Evolutionary conservation across 179 eudicot genomes (phyloP).

Genomic region (Sideroxylon spinosum): DNA sequence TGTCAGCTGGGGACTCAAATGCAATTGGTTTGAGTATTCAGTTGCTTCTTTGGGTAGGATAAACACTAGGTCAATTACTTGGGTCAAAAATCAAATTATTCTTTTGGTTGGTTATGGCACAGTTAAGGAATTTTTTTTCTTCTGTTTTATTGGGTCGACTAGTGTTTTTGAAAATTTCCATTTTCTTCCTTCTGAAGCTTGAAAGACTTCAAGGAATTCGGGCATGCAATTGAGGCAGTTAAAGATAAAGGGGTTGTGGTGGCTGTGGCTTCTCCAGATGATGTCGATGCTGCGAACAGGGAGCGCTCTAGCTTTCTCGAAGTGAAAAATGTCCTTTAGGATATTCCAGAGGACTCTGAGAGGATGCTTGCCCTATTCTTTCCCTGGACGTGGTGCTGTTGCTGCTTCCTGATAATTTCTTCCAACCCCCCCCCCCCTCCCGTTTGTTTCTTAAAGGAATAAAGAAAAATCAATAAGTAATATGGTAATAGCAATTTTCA

Average conservation of each 20-base stretch:
- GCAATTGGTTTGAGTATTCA: too few species aligned
- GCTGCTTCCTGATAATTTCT: background rate
- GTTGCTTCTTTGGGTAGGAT: background rate
- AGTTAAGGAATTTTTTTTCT: background rate
- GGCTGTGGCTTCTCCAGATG: slow-evolving; percentile 92
- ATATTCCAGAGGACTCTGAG: background rate
- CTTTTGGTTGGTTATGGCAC: background rate
- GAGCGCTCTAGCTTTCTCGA: slow-evolving; percentile 54
- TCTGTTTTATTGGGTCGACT: background rate
- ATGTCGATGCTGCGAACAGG: slow-evolving; percentile 71
- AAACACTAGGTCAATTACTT: background rate
- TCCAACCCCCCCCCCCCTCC: too few species aligned
- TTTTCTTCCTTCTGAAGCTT: slow-evolving; percentile 33
- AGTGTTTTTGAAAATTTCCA: background rate
- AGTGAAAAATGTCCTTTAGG: slow-evolving; percentile 64
- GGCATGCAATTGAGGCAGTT: slow-evolving; percentile 61
- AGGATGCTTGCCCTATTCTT: too few species aligned
- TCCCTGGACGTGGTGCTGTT: background rate
- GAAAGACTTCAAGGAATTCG: slow-evolving; percentile 84
- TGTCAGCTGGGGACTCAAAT: too few species aligned
- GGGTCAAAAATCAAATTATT: background rate
- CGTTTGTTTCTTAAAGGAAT: too few species aligned
- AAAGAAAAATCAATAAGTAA: background rate
- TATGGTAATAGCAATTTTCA: background rate
- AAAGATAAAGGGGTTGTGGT: slow-evolving; percentile 81